Percentiles rank a stretch among this genome's conserved stretches.
Evolutionary conservation across 2,329 filamentous ascomycete genomes (phyloP).

Genomic region (Dactylellina haptotyla): DNA sequence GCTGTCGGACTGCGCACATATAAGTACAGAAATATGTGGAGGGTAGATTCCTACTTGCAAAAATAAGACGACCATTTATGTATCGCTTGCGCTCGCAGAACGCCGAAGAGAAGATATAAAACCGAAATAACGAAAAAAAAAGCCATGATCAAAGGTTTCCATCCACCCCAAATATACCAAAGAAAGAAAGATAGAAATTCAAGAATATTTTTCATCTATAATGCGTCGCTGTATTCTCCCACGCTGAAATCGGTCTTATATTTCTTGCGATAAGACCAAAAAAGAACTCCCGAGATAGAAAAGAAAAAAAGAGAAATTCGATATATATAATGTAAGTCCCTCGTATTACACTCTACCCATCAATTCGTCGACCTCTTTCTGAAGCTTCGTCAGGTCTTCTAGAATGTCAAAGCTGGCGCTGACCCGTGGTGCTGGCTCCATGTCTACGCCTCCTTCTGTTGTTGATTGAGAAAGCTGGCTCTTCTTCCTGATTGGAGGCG

Average conservation of each 20-base stretch:
- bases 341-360: conserved; percentile 61
- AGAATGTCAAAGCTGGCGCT: conserved; percentile 68
- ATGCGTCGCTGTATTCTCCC: too few species aligned
- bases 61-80: neutral
- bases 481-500: conserved; percentile 45
- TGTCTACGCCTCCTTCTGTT: conserved; percentile 37
- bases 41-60: neutral
- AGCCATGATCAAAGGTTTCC: neutral
- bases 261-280: too few species aligned
- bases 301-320: neutral
- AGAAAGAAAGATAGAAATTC: too few species aligned
- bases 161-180: too few species aligned
- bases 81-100: conserved; percentile 37
- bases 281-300: neutral
- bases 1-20: conserved; percentile 5
- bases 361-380: conserved; percentile 78
- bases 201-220: too few species aligned
- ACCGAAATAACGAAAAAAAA: neutral
- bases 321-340: too few species aligned
- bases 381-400: conserved; percentile 76
- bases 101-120: conserved; percentile 15
- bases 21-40: conserved; percentile 16
- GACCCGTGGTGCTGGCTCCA: conserved; percentile 56
- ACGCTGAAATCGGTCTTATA: too few species aligned
- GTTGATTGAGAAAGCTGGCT: conserved; percentile 44